These are phyloP conservation scores for Dendrocalamus sinicus DNA, from an alignment of 176 grass and related monocot species.

Conservation along the genomic window DNA sequence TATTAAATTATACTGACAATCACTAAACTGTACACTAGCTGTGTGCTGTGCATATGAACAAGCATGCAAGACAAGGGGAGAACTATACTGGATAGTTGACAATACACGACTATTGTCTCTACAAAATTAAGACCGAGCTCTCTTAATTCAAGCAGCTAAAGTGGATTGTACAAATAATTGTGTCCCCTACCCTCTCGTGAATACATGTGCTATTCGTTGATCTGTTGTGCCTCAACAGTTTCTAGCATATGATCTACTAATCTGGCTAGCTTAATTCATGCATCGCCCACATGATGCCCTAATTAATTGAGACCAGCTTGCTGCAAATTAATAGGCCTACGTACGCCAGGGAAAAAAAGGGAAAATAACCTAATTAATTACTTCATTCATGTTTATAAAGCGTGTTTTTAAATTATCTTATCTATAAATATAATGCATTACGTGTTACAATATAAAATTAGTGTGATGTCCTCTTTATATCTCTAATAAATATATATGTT, in stretches of 20 bases:
- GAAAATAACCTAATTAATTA: neutral
- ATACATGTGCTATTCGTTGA: conserved; percentile 37
- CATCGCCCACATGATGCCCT: neutral
- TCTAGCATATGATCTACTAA: neutral
- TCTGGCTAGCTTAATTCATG: neutral
- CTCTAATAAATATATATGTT: no score
- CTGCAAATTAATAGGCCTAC: neutral
- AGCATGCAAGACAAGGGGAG: conserved; percentile 1
- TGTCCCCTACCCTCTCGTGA: conserved; percentile 44
- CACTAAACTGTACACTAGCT: neutral
- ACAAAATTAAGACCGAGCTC: conserved; percentile 21
- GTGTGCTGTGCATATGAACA: conserved; percentile 26
- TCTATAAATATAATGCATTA: no score
- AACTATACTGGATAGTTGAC: conserved; percentile 26
- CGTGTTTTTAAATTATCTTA: no score
- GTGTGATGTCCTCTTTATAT: no score
- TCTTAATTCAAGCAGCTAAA: conserved; percentile 34
- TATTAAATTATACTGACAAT: neutral
- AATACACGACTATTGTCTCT: conserved; percentile 10
- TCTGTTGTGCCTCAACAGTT: conserved; percentile 35
- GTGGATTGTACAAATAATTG: conserved; percentile 43
- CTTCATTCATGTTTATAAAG: no score
- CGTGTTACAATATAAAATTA: no score
- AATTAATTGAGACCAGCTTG: neutral
- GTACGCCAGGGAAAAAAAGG: no score